Base-by-base conservation (phyloP, 805 yeast genomes). In the Kluyveromyces starmeri region DNA sequence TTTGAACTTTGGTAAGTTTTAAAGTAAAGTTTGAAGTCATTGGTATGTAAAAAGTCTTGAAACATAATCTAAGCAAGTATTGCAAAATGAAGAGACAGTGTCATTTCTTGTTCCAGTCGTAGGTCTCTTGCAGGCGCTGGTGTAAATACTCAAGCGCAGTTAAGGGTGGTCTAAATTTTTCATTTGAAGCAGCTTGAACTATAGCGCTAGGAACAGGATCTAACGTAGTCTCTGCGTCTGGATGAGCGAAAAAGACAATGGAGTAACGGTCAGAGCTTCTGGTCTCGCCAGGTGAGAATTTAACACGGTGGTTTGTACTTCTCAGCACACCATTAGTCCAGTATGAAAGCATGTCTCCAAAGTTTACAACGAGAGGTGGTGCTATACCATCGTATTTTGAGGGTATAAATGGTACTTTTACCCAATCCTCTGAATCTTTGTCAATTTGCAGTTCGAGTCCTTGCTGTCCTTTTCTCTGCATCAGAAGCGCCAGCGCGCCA, bases 311-410 rank as follows among this genome's bases (percentile, higher is more conserved):
- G 19, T 78, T 58, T 1, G 94, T 80, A 2, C 86, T 77, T 49
- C 74, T 78, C 48, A 83, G 64, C 15, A 78, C 57, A 1, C 86
- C 86, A 15, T 78, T 79, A 1, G 94, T 79, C 94, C 94, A 83
- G 51, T 77, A 80, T 36, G 82, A 71, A 38, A 83, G 62, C 44
- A 75, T 78, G 55, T 83, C 94, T 3, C 79, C 89, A 46, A 83
- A 79, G 50, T 83, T 83, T 20, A 83, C 83, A 20, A 83, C 73
- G 12, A 83, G 63, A 3, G 94, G 94, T 2, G 94, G 80, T 28
- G 78, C 73, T 35, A 58, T 57, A 10, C 65, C 68, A 26, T 47
- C 55, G 35, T 64, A 61, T 14, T 64, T 55, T 4, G 70, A 63
- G 1, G 59, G 48, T 5, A 78, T 70, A 45, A 63, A 79, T 4